Conservation (phyloP, 1,284 basidiomycete species). For the Cryptococcus hybrid region DNA sequence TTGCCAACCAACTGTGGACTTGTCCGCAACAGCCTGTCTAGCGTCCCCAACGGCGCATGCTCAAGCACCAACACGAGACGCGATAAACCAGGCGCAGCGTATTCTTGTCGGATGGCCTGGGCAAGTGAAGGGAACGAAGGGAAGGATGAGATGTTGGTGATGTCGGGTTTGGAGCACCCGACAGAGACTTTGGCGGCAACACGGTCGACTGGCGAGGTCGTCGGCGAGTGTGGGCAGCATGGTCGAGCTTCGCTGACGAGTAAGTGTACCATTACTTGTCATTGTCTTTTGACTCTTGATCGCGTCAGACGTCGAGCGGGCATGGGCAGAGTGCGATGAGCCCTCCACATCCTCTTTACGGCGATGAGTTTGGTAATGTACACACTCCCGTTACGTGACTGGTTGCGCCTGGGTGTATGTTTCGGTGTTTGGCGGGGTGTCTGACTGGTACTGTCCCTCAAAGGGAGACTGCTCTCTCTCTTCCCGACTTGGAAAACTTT, state of each 20-base stretch:
- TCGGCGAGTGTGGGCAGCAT: slow-evolving; percentile 7
- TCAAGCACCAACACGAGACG: slow-evolving; percentile 49
- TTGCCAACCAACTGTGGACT: slow-evolving; percentile 43
- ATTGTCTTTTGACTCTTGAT: slow-evolving; percentile 6
- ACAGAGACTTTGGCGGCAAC: not conserved
- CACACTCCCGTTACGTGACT: slow-evolving; percentile 20
- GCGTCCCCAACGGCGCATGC: slow-evolving; percentile 47
- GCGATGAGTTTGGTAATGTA: slow-evolving; percentile 42
- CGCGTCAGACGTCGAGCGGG: slow-evolving; percentile 26
- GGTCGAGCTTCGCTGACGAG: slow-evolving; percentile 15
- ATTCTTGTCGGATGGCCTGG: slow-evolving; percentile 14
- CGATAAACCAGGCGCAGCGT: slow-evolving; percentile 16
- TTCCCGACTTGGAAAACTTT: slow-evolving; percentile 1
- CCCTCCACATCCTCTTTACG: slow-evolving; percentile 37
- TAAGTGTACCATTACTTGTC: slow-evolving; percentile 9
- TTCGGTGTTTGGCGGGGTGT: not conserved
- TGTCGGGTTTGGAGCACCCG: not conserved
- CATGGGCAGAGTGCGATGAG: slow-evolving; percentile 6
- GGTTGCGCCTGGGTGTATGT: not conserved
- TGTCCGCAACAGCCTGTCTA: slow-evolving; percentile 45
- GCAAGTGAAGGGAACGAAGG: slow-evolving; percentile 23
- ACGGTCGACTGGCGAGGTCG: not conserved
- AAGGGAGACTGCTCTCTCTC: slow-evolving; percentile 12
- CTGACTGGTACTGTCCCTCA: slow-evolving; percentile 1
- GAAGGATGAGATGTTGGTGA: slow-evolving; percentile 11